Evolutionary conservation across 352 stramenopile genomes (phyloP).

Genomic region (Globisporangium alternatum): DNA sequence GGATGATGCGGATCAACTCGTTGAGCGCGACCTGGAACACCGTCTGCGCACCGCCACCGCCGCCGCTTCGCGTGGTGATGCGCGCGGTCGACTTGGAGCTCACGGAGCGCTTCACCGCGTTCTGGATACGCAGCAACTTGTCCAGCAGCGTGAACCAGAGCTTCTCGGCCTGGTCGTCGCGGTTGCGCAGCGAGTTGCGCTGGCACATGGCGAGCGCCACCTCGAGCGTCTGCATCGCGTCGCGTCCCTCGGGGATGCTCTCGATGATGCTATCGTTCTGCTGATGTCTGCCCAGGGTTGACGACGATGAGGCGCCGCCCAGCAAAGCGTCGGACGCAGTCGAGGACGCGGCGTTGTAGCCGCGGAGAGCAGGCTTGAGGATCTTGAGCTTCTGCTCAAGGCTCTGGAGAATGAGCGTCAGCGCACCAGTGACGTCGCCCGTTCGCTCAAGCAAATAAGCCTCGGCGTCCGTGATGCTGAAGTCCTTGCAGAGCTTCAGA

Average conservation of each 20-base stretch:
- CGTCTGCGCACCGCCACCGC: constrained; percentile 70
- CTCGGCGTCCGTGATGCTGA: constrained; percentile 81
- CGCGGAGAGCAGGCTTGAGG: constrained; percentile 80
- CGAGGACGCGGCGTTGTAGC: constrained; percentile 58
- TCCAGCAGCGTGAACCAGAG: constrained; percentile 95
- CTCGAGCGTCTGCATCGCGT: constrained; percentile 88
- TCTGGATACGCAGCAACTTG: constrained; percentile 91
- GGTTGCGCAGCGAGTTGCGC: constrained; percentile 87
- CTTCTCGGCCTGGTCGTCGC: constrained; percentile 89
- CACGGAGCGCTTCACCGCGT: constrained; percentile 86
- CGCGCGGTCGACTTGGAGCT: constrained; percentile 65
- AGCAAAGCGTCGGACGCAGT: constrained; percentile 36
- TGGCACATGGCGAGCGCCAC: constrained; percentile 93
- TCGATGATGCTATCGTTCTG: constrained; percentile 85
- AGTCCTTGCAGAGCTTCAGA: constrained; percentile 83
- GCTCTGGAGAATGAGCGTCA: constrained; percentile 92
- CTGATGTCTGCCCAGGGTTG: constrained; percentile 28
- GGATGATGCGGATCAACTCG: constrained; percentile 91
- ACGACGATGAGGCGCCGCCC: constrained; percentile 17
- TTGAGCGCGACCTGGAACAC: constrained; percentile 88
- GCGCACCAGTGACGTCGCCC: constrained; percentile 90
- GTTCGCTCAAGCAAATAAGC: constrained; percentile 93
- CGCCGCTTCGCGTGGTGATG: constrained; percentile 61
- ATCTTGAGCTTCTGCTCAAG: constrained; percentile 92
- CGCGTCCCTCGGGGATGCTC: constrained; percentile 65